Evolutionary conservation across 2,329 filamentous ascomycete genomes (phyloP).

Genomic region (Monosporascus sp.): DNA sequence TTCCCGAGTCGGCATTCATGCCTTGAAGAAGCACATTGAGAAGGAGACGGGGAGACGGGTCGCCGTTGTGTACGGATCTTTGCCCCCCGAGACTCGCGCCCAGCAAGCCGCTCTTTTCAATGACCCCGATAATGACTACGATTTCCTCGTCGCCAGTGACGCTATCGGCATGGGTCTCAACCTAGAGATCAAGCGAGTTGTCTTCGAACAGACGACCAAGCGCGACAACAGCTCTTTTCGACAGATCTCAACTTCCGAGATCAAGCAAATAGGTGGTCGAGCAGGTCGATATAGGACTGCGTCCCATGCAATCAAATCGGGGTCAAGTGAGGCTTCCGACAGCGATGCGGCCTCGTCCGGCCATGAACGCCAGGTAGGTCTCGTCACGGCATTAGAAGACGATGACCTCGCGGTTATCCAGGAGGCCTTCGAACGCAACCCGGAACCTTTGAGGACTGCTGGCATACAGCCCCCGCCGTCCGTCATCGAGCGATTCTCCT

Average conservation of each 20-base stretch:
- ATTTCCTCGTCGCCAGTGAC: conserved; percentile 88
- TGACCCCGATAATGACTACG: conserved; percentile 90
- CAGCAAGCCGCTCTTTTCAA: conserved; percentile 93
- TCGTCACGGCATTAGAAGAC: conserved; percentile 72
- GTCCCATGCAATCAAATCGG: conserved; percentile 41
- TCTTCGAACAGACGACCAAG: conserved; percentile 78
- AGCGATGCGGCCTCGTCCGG: conserved; percentile 9
- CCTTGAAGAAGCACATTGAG: conserved; percentile 74
- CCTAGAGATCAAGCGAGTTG: conserved; percentile 81
- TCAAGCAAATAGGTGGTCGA: conserved; percentile 92
- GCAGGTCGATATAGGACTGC: conserved; percentile 82
- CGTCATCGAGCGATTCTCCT: conserved; percentile 68
- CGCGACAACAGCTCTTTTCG: conserved; percentile 56
- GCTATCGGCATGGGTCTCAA: conserved; percentile 98
- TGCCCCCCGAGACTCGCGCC: conserved; percentile 88
- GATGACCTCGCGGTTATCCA: conserved; percentile 61
- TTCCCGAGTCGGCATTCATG: conserved; percentile 75
- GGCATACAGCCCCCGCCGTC: conserved; percentile 68
- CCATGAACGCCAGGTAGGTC: conserved; percentile 44
- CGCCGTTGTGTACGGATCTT: conserved; percentile 85
- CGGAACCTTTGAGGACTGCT: conserved; percentile 62
- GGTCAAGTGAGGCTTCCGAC: conserved; percentile 1
- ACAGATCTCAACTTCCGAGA: conserved; percentile 64
- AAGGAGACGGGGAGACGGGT: conserved; percentile 69
- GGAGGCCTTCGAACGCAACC: conserved; percentile 56